Conservation (phyloP, 345 rosid species). For the Alliaria petiolata region DNA sequence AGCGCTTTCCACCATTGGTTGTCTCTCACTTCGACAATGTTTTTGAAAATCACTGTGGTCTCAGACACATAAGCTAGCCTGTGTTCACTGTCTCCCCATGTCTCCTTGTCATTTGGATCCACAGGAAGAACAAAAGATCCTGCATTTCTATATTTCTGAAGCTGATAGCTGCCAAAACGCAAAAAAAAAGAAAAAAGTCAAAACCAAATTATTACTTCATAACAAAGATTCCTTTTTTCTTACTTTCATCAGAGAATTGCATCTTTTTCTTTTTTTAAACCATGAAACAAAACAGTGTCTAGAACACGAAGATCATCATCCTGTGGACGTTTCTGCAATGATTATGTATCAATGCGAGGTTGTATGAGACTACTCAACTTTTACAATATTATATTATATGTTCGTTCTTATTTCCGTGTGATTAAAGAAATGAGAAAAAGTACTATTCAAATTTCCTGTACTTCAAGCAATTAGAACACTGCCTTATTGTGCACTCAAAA, state of each 20-base stretch:
- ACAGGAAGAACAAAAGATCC: conserved; percentile 92
- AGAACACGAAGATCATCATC: conserved; percentile 21
- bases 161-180: conserved; percentile 77
- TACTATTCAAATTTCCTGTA: neutral
- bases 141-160: conserved; percentile 89
- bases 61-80: conserved; percentile 93
- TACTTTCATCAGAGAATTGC: neutral
- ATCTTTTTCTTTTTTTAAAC: neutral
- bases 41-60: conserved; percentile 95
- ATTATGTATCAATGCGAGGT: neutral
- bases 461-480: neutral
- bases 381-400: neutral
- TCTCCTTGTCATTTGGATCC: conserved; percentile 77
- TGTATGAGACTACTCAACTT: neutral
- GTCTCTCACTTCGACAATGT: conserved; percentile 84
- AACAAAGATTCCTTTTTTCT: no score
- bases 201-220: neutral
- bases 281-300: conserved; percentile 9
- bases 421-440: no score
- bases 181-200: neutral
- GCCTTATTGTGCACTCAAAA: conserved; percentile 8
- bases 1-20: conserved; percentile 99
- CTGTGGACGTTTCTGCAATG: conserved; percentile 15
- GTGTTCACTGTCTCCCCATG: conserved; percentile 99
- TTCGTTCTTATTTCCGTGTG: no score